Percentiles rank a stretch among this genome's conserved stretches.
Evolutionary conservation across 257 asterid species (phyloP).

Genomic region (Nicotiana tomentosiformis): DNA sequence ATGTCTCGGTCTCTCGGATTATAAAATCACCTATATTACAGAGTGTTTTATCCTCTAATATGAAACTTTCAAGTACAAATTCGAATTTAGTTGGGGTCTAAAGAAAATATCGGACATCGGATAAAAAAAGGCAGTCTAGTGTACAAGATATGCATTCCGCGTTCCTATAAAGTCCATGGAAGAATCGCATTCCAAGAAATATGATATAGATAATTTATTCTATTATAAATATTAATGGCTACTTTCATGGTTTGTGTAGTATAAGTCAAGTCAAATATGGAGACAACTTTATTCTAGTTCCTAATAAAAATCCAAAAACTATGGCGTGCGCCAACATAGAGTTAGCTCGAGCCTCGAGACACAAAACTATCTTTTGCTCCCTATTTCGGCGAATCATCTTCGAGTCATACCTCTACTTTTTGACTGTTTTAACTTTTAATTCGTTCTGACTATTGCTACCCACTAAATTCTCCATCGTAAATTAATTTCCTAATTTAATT

Average conservation of each 20-base stretch:
- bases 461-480: background rate
- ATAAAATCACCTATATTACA: too few species aligned
- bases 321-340: background rate
- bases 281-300: too few species aligned
- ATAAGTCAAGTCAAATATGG: too few species aligned
- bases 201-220: fast-evolving
- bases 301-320: too few species aligned
- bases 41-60: too few species aligned
- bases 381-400: background rate
- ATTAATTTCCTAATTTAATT: background rate
- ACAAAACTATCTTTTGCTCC: background rate
- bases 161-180: fast-evolving
- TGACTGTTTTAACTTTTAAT: background rate
- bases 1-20: too few species aligned
- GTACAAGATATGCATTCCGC: too few species aligned
- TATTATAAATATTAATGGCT: too few species aligned
- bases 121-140: fast-evolving
- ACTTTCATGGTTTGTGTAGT: too few species aligned
- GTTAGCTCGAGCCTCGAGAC: background rate
- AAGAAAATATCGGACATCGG: too few species aligned
- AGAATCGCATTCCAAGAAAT: fast-evolving
- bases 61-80: too few species aligned
- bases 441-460: background rate
- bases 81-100: too few species aligned
- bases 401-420: background rate